Conservation (phyloP, 2,329 filamentous ascomycete species). For the Clarireedia monteithiana region DNA sequence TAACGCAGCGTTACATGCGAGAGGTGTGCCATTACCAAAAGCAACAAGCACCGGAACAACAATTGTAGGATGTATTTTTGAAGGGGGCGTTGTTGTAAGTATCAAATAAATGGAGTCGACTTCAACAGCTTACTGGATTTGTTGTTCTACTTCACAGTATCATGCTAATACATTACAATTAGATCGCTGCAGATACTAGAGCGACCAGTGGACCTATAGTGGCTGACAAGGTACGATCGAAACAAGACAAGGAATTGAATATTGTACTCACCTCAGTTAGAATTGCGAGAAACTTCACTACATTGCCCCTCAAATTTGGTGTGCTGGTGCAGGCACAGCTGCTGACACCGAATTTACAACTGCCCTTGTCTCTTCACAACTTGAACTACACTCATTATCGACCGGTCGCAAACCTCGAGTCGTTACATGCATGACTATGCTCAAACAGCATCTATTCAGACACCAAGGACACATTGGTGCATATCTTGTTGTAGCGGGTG, state of each 20-base stretch:
- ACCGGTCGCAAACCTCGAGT: constrained; percentile 95
- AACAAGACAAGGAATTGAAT: background rate
- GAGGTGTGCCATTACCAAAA: constrained; percentile 90
- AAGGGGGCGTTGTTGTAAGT: constrained; percentile 89
- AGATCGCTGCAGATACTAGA: constrained; percentile 97
- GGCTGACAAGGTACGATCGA: constrained; percentile 71
- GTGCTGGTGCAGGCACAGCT: constrained; percentile 92
- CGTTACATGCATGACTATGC: constrained; percentile 98
- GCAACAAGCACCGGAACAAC: constrained; percentile 98
- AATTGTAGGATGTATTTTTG: constrained; percentile 94
- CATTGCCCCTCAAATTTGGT: constrained; percentile 98
- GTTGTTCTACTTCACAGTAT: too few species aligned
- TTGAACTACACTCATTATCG: constrained; percentile 93
- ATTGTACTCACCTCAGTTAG: constrained; percentile 33
- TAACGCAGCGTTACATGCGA: constrained; percentile 90
- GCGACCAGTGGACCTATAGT: constrained; percentile 97
- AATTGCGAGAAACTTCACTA: constrained; percentile 99
- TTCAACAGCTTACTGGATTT: background rate
- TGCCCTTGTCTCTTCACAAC: constrained; percentile 94
- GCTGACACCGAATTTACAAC: constrained; percentile 99
- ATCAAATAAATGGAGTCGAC: too few species aligned
- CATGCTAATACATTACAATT: constrained; percentile 17
- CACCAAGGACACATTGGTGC: constrained; percentile 97
- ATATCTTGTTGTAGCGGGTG: constrained; percentile 93
- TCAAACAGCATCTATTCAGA: constrained; percentile 98